phyloP scores from a whole-genome alignment of 257 asterid genomes.

The Plantago elongata region DNA sequence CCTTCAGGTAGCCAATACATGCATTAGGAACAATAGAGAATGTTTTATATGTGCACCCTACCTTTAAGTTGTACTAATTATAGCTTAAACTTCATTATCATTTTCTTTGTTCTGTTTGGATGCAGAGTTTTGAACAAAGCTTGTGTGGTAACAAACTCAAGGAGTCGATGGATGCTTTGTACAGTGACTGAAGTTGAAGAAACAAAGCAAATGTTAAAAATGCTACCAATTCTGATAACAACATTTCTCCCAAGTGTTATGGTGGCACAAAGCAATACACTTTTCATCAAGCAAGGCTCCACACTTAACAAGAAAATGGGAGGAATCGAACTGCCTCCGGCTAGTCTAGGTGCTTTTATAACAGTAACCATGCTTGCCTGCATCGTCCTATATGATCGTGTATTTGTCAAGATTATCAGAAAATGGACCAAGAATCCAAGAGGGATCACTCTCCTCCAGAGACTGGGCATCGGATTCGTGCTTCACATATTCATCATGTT shows the following conservation, averaged over 20 bases:
- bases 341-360: conserved; percentile 34
- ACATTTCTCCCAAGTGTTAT: conserved; percentile 35
- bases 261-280: conserved; percentile 37
- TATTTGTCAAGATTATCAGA: conserved; percentile 24
- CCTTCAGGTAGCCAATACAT: conserved; percentile 17
- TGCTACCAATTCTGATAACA: conserved; percentile 32
- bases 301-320: conserved; percentile 29
- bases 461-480: conserved; percentile 35
- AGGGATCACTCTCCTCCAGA: conserved; percentile 43
- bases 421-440: conserved; percentile 41
- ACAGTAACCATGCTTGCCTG: conserved; percentile 34
- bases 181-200: conserved; percentile 40
- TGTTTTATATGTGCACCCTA: too few species aligned
- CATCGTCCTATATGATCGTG: conserved; percentile 32
- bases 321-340: conserved; percentile 35
- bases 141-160: conserved; percentile 23
- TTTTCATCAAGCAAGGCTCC: conserved; percentile 39
- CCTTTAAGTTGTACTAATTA: too few species aligned
- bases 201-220: conserved; percentile 35
- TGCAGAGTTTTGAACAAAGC: conserved; percentile 35
- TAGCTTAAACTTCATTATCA: too few species aligned
- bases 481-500: conserved; percentile 36
- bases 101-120: background rate
- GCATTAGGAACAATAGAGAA: too few species aligned
- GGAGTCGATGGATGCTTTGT: conserved; percentile 38